Conservation (phyloP, 495 filamentous ascomycete species). For the Saxophila tyrrhenica region DNA sequence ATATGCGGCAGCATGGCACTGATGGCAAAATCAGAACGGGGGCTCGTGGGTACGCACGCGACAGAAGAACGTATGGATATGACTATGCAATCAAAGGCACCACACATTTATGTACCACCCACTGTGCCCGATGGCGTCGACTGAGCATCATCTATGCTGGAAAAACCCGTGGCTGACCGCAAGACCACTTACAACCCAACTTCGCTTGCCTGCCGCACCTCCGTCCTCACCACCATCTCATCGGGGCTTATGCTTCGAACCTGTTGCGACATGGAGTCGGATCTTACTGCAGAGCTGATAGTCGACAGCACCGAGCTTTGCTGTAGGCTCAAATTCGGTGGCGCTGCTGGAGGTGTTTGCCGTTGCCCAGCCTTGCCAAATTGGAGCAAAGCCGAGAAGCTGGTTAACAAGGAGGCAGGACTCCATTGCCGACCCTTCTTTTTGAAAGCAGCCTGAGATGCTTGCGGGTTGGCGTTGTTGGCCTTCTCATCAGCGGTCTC, state of each 20-base stretch:
- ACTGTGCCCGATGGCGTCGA: too few relatives aligned
- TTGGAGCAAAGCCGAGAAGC: not conserved
- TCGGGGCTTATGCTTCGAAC: not conserved
- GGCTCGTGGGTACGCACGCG: too few relatives aligned
- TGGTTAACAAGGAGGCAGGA: not conserved
- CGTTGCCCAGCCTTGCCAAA: not conserved
- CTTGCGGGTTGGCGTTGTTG: too few relatives aligned
- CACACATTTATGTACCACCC: too few relatives aligned
- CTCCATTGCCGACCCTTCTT: not conserved
- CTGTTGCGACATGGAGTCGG: not conserved
- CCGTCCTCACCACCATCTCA: not conserved
- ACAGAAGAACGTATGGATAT: too few relatives aligned
- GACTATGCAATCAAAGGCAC: too few relatives aligned
- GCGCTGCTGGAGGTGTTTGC: not conserved
- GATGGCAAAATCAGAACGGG: too few relatives aligned
- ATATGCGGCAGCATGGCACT: too few relatives aligned
- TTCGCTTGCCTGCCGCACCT: conserved; percentile 4
- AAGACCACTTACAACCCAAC: not conserved
- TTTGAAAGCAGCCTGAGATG: too few relatives aligned
- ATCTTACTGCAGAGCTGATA: not conserved
- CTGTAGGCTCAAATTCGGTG: not conserved
- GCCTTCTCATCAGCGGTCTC: not conserved
- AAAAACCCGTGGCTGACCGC: not conserved
- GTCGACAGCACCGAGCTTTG: not conserved
- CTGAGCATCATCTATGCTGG: too few relatives aligned